These are phyloP conservation scores for Debaryomyces sp. DNA, from an alignment of 1,139 yeast genomes.

Conservation along the genomic window DNA sequence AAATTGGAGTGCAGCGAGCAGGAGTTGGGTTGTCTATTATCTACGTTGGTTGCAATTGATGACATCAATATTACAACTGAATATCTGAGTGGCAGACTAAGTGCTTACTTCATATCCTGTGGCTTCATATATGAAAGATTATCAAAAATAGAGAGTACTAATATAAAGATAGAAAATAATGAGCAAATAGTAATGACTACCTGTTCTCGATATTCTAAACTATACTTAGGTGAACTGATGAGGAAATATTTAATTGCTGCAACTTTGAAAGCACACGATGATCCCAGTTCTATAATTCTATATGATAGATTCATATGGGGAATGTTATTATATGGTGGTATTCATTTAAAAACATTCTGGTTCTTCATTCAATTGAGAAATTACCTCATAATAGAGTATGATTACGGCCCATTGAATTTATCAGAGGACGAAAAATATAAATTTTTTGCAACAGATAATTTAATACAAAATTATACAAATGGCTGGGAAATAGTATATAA, in stretches of 20 bases:
- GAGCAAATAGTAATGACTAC: neutral
- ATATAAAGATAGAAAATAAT: slow-evolving; percentile 13
- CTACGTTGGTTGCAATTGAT: slow-evolving; percentile 11
- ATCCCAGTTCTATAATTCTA: slow-evolving; percentile 30
- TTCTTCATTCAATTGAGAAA: slow-evolving; percentile 36
- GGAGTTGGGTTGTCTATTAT: slow-evolving; percentile 14
- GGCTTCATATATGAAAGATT: slow-evolving; percentile 24
- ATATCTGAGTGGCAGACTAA: slow-evolving; percentile 18
- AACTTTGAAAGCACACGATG: slow-evolving; percentile 33
- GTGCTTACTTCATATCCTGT: slow-evolving; percentile 20
- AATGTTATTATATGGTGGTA: slow-evolving; percentile 45
- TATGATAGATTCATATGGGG: slow-evolving; percentile 44
- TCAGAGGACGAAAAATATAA: slow-evolving; percentile 17
- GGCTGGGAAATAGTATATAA: slow-evolving; percentile 25
- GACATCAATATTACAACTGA: slow-evolving; percentile 17
- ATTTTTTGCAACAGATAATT: slow-evolving; percentile 14
- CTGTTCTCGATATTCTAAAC: slow-evolving; percentile 13
- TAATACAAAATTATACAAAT: slow-evolving; percentile 20
- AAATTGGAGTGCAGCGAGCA: slow-evolving; percentile 14
- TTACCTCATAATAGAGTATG: slow-evolving; percentile 24
- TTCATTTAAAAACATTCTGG: slow-evolving; percentile 45
- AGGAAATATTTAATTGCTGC: slow-evolving; percentile 35
- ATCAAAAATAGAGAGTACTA: slow-evolving; percentile 13
- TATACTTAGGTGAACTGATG: slow-evolving; percentile 30
- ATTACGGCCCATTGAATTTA: slow-evolving; percentile 25